Evolutionary conservation across 1,284 basidiomycete genomes (phyloP), one percentile per base, ranked within the genome.

Genomic region (Amylostereum areolatum): DNA sequence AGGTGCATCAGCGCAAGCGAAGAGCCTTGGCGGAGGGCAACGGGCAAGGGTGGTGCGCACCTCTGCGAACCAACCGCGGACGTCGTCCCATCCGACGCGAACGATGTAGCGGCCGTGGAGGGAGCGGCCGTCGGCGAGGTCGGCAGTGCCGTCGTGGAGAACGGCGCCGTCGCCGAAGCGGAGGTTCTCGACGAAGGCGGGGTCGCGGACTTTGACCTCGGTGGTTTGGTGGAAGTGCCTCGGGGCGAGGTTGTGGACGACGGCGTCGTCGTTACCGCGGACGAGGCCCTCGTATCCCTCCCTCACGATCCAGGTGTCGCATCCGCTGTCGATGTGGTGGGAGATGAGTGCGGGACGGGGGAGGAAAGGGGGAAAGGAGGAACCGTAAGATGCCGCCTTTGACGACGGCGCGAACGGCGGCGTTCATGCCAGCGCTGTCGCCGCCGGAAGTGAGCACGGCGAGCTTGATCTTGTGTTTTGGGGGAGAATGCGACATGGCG

Each of bases 261-360:
- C 63, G 31, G 52, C 57, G 9, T 76, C 75, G 2, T 66, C 59
- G 58, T 89, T 89, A 11, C 87, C 86, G 46, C 83, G 77, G 9
- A 89, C 86, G 48, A 99, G 85, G 41, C 96, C 96, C 67, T 98
- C 94, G 75, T 97, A 99, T 39, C 96, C 96, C 72, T 99, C 97
- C 39, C 96, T 88, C 51, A 97, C 90, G 56, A 97, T 85, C 77
- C 84, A 97, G 10, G 89, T 84, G 64, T 97, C 89, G 66, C 92
- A 97, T 40, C 92, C 93, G 68, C 93, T 93, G 62, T 34, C 42
- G 12, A 45, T 43, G 24, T 28, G 41, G 28, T 53, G 9, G 29
- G 10, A 24, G 36, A 11, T 33, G 31, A 18, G 8, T 29, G 30
- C 33, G 29, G 30, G 5, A 6, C 2, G 25, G 25, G n/a, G 12